Base-by-base conservation (phyloP, 495 filamentous ascomycete species). In the Podospora didyma region DNA sequence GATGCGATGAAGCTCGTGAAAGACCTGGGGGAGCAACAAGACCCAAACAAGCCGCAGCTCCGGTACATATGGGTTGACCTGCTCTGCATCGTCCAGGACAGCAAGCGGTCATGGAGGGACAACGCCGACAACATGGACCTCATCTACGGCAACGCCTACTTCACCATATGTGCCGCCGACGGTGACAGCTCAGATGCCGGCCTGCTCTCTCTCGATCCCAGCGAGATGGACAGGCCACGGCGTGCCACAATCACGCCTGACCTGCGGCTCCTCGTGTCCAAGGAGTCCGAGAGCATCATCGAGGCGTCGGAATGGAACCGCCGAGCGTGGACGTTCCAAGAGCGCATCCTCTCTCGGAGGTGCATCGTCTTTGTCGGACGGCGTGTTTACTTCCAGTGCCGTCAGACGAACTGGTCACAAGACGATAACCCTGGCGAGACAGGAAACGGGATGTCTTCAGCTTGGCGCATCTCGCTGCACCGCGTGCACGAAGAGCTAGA, bases 321-420 rank as follows among this genome's bases (percentile, higher is more conserved):
- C 9, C 49, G 72, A 37, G 72, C 54, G 11, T 75, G 72, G 72
- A 74, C 72, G 1, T 75, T 63, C 48, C 72, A 75, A 50, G 72
- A 75, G 59, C 57, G 54, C 16, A 14, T 72, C 5, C 59, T 74
- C 16, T 72, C 71, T 6, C 53, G 45, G 16, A 62, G 71, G 11
- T 61, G 72, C 24, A 45, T 76, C n/a, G 66, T 66, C 34, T 63
- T 76, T 41, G 68, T 59, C 1, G 60, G 60, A 12, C 35, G 64
- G 7, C 66, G 64, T 46, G 62, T 68, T 35, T 72, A 66, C 45
- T 76, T 66, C 59, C 62, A 71, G 37, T 76, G 70, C 49, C 63
- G 46, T 26, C 57, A 41, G 3, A 63, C 67, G 11, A 58, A 31
- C 20, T 61, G 57, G 24, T 69, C 63, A 24, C 62, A 65, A 35